Conservation (phyloP, 2,329 filamentous ascomycete species). For the Aurifilum marmelostoma region DNA sequence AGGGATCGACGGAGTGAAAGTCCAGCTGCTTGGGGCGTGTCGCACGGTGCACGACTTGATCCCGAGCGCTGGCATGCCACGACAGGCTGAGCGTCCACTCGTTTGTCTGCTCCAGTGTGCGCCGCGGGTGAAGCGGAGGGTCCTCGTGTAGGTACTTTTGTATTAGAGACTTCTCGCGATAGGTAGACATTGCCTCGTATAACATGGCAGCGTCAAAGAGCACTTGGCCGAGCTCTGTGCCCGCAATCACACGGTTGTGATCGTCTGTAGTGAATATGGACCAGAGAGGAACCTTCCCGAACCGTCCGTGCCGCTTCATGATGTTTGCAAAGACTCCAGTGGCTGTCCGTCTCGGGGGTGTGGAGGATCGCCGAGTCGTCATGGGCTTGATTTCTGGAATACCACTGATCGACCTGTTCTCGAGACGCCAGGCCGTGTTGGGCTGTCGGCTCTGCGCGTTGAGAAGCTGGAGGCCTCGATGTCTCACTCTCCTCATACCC, state of each 20-base stretch:
- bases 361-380: neutral
- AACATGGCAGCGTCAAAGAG: conserved; percentile 41
- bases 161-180: conserved; percentile 41
- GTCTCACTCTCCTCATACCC: conserved; percentile 23
- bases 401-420: conserved; percentile 11
- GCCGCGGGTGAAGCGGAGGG: conserved; percentile 46
- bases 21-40: conserved; percentile 35
- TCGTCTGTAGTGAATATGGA: conserved; percentile 22
- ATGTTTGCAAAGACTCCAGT: conserved; percentile 27
- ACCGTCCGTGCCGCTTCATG: conserved; percentile 28
- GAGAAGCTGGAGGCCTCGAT: conserved; percentile 24
- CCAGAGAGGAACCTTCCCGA: conserved; percentile 9
- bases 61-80: conserved; percentile 41
- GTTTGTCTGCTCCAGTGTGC: conserved; percentile 52
- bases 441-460: conserved; percentile 26
- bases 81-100: conserved; percentile 42
- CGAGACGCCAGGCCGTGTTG: conserved; percentile 24
- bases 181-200: conserved; percentile 42
- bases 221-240: conserved; percentile 34
- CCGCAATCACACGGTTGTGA: conserved; percentile 18
- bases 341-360: conserved; percentile 16
- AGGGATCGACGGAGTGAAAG: conserved; percentile 32
- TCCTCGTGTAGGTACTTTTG: conserved; percentile 39
- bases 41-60: conserved; percentile 47
- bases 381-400: neutral